These are phyloP conservation scores for Sindora glabra DNA, from an alignment of 306 rosid species.

Conservation along the genomic window DNA sequence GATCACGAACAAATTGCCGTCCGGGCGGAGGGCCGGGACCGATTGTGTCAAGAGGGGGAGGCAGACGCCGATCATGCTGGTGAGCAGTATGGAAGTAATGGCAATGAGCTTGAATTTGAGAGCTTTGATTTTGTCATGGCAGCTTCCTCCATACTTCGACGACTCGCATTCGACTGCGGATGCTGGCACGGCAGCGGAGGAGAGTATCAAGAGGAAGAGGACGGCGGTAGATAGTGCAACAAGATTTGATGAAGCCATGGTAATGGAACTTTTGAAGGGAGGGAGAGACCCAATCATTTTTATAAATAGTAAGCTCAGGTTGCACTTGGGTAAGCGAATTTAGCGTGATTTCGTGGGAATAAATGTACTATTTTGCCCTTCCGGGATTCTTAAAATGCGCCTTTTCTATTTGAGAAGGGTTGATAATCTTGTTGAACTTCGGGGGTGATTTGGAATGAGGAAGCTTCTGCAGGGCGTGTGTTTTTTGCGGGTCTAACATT, in stretches of 20 bases:
- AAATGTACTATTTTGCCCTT: not conserved
- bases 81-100: conserved; percentile 22
- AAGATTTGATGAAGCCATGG: not conserved
- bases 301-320: not conserved
- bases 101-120: conserved; percentile 45
- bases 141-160: not conserved
- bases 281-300: not conserved
- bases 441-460: not conserved
- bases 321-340: not conserved
- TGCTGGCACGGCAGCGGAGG: not conserved
- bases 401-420: too few relatives aligned
- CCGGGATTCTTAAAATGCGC: too few relatives aligned
- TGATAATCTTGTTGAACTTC: too few relatives aligned
- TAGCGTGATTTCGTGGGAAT: not conserved
- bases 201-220: not conserved
- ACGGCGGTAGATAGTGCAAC: not conserved
- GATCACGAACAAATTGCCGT: conserved; percentile 25
- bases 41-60: conserved; percentile 30
- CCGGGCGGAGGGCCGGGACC: conserved; percentile 38
- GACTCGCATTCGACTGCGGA: conserved; percentile 1
- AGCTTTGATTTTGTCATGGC: conserved; percentile 27
- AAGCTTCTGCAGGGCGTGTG: conserved; percentile 12
- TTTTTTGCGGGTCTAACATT: not conserved
- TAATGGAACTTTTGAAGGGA: not conserved
- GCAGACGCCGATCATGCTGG: conserved; percentile 43